phyloP scores from a whole-genome alignment of 176 grass and related monocot genomes.

The Juncus effusus region DNA sequence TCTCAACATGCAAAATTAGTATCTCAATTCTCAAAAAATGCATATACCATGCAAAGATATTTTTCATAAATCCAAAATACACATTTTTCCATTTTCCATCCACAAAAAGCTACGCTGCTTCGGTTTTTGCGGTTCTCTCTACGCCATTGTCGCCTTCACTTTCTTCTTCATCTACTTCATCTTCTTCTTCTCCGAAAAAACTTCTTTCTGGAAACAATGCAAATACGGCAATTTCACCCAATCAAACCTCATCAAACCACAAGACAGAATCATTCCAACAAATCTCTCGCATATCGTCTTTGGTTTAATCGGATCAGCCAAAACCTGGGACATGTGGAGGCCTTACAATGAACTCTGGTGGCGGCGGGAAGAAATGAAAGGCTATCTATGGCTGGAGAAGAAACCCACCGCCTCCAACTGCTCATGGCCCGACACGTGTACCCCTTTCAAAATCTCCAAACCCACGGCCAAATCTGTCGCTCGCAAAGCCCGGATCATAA shows the following conservation, averaged over 20 bases:
- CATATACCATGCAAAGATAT: no score
- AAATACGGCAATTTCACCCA: slow-evolving; percentile 1
- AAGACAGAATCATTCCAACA: slow-evolving; percentile 15
- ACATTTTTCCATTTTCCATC: no score
- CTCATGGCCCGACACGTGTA: slow-evolving; percentile 49
- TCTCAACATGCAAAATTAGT: no score
- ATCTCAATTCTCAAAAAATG: no score
- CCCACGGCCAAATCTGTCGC: slow-evolving; percentile 45
- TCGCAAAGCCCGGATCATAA: slow-evolving; percentile 48
- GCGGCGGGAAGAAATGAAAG: slow-evolving; percentile 51
- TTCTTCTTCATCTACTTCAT: slow-evolving; percentile 52
- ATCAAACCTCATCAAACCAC: background rate
- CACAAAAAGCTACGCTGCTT: slow-evolving; percentile 24
- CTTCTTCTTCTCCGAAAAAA: slow-evolving; percentile 38
- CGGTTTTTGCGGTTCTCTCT: slow-evolving; percentile 43
- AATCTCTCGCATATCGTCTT: slow-evolving; percentile 77
- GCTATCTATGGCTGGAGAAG: slow-evolving; percentile 82
- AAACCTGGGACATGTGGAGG: slow-evolving; percentile 56
- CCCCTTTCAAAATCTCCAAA: slow-evolving; percentile 58
- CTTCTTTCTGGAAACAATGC: no score
- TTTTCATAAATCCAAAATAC: no score
- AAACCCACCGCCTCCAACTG: slow-evolving; percentile 22
- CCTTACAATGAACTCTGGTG: slow-evolving; percentile 86
- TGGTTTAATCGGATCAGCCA: slow-evolving; percentile 65
- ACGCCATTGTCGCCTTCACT: slow-evolving; percentile 40